These are phyloP conservation scores for Hyphopichia wangnamkhiaoensis DNA, from an alignment of 1,139 yeast species.

Conservation along the genomic window DNA sequence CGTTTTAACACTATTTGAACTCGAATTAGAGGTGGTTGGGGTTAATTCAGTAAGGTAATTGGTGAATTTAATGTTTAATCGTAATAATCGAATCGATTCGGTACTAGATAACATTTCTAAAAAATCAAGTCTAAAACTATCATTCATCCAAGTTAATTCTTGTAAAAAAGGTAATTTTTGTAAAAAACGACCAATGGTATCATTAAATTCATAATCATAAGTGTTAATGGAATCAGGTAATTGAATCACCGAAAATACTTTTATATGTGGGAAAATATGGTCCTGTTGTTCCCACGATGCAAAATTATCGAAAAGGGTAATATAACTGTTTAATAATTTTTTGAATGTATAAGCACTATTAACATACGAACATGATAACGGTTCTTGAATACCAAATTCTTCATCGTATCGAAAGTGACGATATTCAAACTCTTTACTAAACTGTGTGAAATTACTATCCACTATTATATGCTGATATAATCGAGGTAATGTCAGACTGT, in stretches of 20 bases:
- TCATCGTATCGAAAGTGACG: conserved; percentile 6
- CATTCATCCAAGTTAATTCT: conserved; percentile 35
- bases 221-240: conserved; percentile 40
- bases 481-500: conserved; percentile 29
- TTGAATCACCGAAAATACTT: conserved; percentile 24
- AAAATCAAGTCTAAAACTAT: conserved; percentile 32
- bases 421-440: conserved; percentile 31
- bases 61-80: conserved; percentile 27
- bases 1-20: conserved; percentile 3
- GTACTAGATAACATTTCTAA: conserved; percentile 23
- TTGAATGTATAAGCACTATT: conserved; percentile 37
- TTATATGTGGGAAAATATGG: conserved; percentile 13
- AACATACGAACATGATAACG: conserved; percentile 28
- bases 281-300: conserved; percentile 1
- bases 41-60: conserved; percentile 18
- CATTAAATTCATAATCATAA: conserved; percentile 27
- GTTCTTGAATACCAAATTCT: conserved; percentile 8
- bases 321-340: conserved; percentile 24
- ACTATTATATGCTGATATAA: conserved; percentile 41
- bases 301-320: conserved; percentile 5
- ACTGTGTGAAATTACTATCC: conserved; percentile 38
- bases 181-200: conserved; percentile 21
- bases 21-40: conserved; percentile 2
- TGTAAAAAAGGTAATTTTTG: conserved; percentile 17
- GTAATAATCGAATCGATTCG: conserved; percentile 18